These are phyloP conservation scores for Zostera marina DNA, from an alignment of 116 monocot genomes.

Conservation along the genomic window DNA sequence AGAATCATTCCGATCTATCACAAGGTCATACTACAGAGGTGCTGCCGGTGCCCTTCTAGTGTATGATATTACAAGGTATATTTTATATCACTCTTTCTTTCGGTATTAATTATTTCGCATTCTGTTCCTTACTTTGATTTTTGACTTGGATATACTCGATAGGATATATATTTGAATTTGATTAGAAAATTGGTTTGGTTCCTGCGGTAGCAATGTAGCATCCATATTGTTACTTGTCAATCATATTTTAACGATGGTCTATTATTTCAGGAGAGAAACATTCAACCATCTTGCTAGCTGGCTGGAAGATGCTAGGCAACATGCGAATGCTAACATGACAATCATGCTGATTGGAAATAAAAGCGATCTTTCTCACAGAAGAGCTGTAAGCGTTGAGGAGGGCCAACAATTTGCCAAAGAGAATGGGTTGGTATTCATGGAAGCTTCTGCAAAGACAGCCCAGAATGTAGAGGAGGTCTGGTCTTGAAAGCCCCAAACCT, in stretches of 20 bases:
- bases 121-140: not conserved
- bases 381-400: constrained; percentile 67
- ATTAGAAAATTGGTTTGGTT: not conserved
- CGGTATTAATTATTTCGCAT: not conserved
- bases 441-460: constrained; percentile 72
- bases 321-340: constrained; percentile 79
- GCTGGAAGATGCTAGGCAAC: constrained; percentile 74
- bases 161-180: too few species aligned
- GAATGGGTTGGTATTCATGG: constrained; percentile 69
- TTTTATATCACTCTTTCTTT: not conserved
- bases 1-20: constrained; percentile 70
- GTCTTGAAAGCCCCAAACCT: too few species aligned
- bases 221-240: too few species aligned
- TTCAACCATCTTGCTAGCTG: constrained; percentile 79
- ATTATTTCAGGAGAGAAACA: constrained; percentile 57
- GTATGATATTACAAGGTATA: constrained; percentile 70
- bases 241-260: not conserved
- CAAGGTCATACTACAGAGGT: constrained; percentile 65
- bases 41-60: constrained; percentile 72
- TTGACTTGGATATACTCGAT: too few species aligned
- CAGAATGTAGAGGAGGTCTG: constrained; percentile 83
- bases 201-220: not conserved
- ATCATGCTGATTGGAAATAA: constrained; percentile 82
- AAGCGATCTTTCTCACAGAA: constrained; percentile 51
- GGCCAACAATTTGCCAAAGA: constrained; percentile 73